Percentiles rank a stretch among this genome's conserved stretches.
Conservation (phyloP, 768 basidiomycete genomes). For the Rhizopogon vinicolor region DNA sequence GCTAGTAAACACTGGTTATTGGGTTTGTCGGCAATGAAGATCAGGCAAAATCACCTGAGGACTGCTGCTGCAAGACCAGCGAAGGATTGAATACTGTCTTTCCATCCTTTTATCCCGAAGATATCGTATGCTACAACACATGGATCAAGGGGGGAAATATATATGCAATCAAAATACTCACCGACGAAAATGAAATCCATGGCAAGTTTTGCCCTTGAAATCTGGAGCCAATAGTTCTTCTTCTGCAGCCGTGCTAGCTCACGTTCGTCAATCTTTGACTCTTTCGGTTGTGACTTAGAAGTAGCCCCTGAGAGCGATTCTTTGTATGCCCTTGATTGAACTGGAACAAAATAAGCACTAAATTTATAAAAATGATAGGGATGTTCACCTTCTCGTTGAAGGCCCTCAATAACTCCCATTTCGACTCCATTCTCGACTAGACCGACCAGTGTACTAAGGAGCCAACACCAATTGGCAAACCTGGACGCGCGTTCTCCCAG, state of each 20-base stretch:
- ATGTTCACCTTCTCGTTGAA: conserved; percentile 55
- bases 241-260: conserved; percentile 63
- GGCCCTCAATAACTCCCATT: conserved; percentile 59
- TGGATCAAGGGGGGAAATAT: not conserved
- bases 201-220: conserved; percentile 63
- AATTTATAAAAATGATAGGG: not conserved
- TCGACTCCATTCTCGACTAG: conserved; percentile 84
- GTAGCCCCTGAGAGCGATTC: conserved; percentile 73
- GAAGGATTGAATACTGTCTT: conserved; percentile 56
- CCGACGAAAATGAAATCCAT: conserved; percentile 91
- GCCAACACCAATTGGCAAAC: conserved; percentile 86
- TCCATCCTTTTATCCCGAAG: conserved; percentile 63
- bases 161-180: conserved; percentile 34
- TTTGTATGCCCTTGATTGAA: conserved; percentile 65
- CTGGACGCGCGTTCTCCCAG: conserved; percentile 66
- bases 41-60: conserved; percentile 52
- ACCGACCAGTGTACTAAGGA: conserved; percentile 71
- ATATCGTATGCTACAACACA: conserved; percentile 65
- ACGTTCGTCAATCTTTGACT: conserved; percentile 58
- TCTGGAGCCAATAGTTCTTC: conserved; percentile 74
- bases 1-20: conserved; percentile 32
- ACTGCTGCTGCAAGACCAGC: conserved; percentile 67
- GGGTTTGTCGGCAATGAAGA: not conserved
- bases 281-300: conserved; percentile 59
- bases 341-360: conserved; percentile 30